Conservation (phyloP, 2,329 filamentous ascomycete genomes). For the Colletotrichum graminicola region DNA sequence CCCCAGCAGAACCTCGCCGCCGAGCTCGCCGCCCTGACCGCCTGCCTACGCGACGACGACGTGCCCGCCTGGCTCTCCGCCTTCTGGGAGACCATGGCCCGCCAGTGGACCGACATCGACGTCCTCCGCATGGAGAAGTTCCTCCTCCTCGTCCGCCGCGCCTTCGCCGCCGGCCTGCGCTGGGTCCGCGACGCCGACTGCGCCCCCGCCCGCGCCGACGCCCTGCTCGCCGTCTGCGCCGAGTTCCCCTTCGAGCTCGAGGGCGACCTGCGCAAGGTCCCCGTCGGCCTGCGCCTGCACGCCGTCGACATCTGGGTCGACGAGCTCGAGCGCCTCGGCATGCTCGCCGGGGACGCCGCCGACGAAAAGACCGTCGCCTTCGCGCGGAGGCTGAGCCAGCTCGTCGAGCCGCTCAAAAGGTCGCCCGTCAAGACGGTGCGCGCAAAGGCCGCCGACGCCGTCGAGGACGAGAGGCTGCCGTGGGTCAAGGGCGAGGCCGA, state of each 20-base stretch:
- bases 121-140: slow-evolving; percentile 92
- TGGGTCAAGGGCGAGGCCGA: slow-evolving; percentile 63
- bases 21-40: slow-evolving; percentile 78
- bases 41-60: slow-evolving; percentile 41
- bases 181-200: slow-evolving; percentile 53
- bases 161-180: slow-evolving; percentile 77
- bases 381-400: slow-evolving; percentile 63
- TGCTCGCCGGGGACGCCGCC: slow-evolving; percentile 55
- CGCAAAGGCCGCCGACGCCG: slow-evolving; percentile 74
- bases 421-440: slow-evolving; percentile 80
- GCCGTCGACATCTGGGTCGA: slow-evolving; percentile 92
- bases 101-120: slow-evolving; percentile 79
- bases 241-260: slow-evolving; percentile 57
- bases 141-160: slow-evolving; percentile 83
- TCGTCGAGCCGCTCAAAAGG: slow-evolving; percentile 68
- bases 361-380: slow-evolving; percentile 59
- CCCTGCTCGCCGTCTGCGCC: slow-evolving; percentile 52
- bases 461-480: slow-evolving; percentile 80
- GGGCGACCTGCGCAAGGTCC: slow-evolving; percentile 66
- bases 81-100: slow-evolving; percentile 71
- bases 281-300: slow-evolving; percentile 88
- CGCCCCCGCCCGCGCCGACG: slow-evolving; percentile 51
- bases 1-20: slow-evolving; percentile 86
- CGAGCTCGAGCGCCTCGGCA: slow-evolving; percentile 80
- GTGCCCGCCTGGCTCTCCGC: slow-evolving; percentile 41